Conservation (phyloP, 1,284 basidiomycete species). For the Naganishia sp. region DNA sequence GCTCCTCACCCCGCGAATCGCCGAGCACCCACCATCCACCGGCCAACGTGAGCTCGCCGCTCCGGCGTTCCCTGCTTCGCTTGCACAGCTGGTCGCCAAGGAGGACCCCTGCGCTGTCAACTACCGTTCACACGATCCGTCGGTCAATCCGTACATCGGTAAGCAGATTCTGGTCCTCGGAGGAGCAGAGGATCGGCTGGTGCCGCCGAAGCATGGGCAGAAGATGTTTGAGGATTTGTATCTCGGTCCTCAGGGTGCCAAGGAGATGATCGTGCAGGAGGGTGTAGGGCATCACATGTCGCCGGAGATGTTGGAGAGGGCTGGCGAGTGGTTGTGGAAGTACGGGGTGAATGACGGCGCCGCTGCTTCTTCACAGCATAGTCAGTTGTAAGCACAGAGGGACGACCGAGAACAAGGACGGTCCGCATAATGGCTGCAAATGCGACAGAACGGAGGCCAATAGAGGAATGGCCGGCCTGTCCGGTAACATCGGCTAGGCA, state of each 20-base stretch:
- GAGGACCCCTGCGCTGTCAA: constrained; percentile 25
- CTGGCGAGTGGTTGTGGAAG: constrained; percentile 52
- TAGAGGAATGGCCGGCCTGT: no score
- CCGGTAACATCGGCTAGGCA: no score
- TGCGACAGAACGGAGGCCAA: no score
- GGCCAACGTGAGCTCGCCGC: constrained; percentile 42
- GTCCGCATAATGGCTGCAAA: no score
- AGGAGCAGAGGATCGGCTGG: constrained; percentile 54
- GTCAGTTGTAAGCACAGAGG: constrained; percentile 4
- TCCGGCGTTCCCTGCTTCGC: constrained; percentile 61
- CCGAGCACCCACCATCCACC: constrained; percentile 48
- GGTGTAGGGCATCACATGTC: constrained; percentile 52
- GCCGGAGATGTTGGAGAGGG: constrained; percentile 49
- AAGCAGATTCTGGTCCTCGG: constrained; percentile 71
- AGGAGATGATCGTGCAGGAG: constrained; percentile 51
- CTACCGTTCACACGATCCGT: constrained; percentile 37
- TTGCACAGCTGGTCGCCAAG: constrained; percentile 56
- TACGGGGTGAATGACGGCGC: constrained; percentile 40
- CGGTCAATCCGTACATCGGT: constrained; percentile 63
- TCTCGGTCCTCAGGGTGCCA: constrained; percentile 33
- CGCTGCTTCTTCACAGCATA: neutral
- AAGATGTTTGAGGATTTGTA: constrained; percentile 44
- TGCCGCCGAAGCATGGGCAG: constrained; percentile 42
- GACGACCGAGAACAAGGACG: neutral
- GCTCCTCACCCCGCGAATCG: constrained; percentile 59